Percentiles rank a stretch among this genome's conserved stretches.
Evolutionary conservation across 306 rosid genomes (phyloP).

Genomic region (Castanea mollissima): DNA sequence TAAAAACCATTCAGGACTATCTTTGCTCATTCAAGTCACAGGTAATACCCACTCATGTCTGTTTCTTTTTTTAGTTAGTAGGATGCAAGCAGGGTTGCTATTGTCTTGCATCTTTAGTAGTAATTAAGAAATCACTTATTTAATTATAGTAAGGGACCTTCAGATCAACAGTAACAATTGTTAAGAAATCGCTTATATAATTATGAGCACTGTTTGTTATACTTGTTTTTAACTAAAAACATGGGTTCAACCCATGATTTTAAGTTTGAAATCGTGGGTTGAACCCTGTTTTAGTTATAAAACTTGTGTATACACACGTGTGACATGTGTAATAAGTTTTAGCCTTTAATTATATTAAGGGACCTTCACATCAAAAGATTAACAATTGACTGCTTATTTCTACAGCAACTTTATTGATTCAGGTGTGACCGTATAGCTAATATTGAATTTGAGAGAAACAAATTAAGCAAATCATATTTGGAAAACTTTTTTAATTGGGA

Average conservation of each 20-base stretch:
- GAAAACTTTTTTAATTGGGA: too few species aligned
- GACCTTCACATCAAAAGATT: not conserved
- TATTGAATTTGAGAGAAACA: not conserved
- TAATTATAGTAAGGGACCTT: not conserved
- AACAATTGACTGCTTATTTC: not conserved
- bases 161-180: not conserved
- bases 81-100: not conserved
- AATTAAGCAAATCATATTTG: not conserved
- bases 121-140: not conserved
- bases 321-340: too few species aligned
- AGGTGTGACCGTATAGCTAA: not conserved
- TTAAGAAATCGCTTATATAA: too few species aligned
- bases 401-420: not conserved
- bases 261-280: too few species aligned
- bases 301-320: too few species aligned
- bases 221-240: too few species aligned
- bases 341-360: not conserved
- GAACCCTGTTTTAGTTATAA: too few species aligned
- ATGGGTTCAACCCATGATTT: too few species aligned
- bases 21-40: slow-evolving; percentile 87
- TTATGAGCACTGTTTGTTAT: too few species aligned
- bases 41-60: slow-evolving; percentile 40
- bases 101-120: not conserved
- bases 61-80: slow-evolving; percentile 9
- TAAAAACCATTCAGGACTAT: slow-evolving; percentile 92